Evolutionary conservation across 2,329 filamentous ascomycete genomes (phyloP).

Genomic region (Cercospora zeae-maydis): DNA sequence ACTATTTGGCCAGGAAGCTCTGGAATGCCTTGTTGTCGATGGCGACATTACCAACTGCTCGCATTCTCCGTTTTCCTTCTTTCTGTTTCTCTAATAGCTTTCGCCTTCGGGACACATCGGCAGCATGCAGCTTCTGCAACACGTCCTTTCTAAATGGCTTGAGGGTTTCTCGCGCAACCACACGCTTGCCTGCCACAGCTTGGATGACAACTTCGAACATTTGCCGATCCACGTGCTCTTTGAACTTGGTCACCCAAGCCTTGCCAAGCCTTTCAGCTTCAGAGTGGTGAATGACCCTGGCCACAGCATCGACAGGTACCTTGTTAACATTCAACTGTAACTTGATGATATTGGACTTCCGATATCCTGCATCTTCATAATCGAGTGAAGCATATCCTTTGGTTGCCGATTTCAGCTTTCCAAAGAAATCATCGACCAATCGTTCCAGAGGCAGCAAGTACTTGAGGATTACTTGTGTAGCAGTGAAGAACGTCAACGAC

Average conservation of each 20-base stretch:
- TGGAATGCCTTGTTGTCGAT: conserved; percentile 97
- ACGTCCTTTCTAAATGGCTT: conserved; percentile 98
- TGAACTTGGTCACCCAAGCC: conserved; percentile 92
- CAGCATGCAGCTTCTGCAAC: conserved; percentile 84
- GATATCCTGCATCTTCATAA: conserved; percentile 93
- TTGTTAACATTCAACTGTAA: conserved; percentile 93
- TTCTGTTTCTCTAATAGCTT: conserved; percentile 97
- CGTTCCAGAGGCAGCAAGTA: conserved; percentile 86
- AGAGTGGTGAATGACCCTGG: conserved; percentile 79
- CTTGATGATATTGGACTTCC: conserved; percentile 75
- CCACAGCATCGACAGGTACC: conserved; percentile 85
- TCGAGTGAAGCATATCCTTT: conserved; percentile 95
- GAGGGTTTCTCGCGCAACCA: conserved; percentile 88
- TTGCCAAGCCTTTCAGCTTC: conserved; percentile 78
- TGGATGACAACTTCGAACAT: conserved; percentile 98
- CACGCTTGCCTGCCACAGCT: conserved; percentile 74
- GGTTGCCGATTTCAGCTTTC: conserved; percentile 87
- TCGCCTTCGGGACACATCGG: conserved; percentile 73
- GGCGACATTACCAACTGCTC: conserved; percentile 80
- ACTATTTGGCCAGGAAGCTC: conserved; percentile 77
- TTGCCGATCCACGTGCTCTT: conserved; percentile 91
- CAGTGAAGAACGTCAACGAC: conserved; percentile 84
- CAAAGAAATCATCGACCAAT: conserved; percentile 94
- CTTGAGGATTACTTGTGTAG: conserved; percentile 88
- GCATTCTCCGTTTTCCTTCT: conserved; percentile 82